Base-by-base conservation (phyloP, 768 basidiomycete genomes). In the Pleurotus salmoneostramineus region DNA sequence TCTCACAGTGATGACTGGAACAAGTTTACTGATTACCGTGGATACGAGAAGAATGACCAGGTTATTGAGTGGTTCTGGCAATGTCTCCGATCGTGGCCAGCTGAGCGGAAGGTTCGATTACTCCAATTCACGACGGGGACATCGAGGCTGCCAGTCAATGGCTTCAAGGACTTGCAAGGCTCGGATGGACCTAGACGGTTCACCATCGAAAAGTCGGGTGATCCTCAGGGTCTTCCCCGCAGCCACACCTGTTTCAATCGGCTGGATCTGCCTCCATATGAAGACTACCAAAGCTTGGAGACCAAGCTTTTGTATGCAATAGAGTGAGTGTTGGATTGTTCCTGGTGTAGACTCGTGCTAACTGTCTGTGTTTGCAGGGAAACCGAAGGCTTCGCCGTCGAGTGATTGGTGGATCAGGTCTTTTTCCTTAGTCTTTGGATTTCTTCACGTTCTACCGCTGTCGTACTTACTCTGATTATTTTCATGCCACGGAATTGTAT, bases 61-160 rank as follows among this genome's bases (percentile, higher is more conserved):
- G 88, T 91, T 59, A 92, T 95, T 61, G 89, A 92, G 66, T 95
- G 94, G 94, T 96, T 96, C 79, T 95, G 94, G 94, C 86, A 94
- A 69, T 91, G 88, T 65, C 83, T 96, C 56, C 86, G 89, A 37
- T 85, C 87, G 35, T 96, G 94, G 94, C 90, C 94, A 6, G 79
- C 90, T 0, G 94, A 96, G 69, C 83, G 90, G 62, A 95, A 95
- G 69, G 88, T 89, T 42, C 85, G 93, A 11, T 71, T 95, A 37
- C 74, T 95, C 15, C 93, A 95, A 69, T 96, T 96, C 71, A 90
- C 91, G 4, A 95, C 92, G 1, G 88, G 88, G 15, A 91, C 88
- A 2, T 91, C 89, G n/a, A 78, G 89, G 60, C 83, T 91, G 21
- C 88, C 94, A 8, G 93, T 94, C 64, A 94, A 94, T 66, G 95